A percentile compares a stretch with the other conserved stretches of the same genome.
These are phyloP conservation scores for Phytophthora sp. DNA, from an alignment of 352 stramenopile genomes.

Conservation along the genomic window DNA sequence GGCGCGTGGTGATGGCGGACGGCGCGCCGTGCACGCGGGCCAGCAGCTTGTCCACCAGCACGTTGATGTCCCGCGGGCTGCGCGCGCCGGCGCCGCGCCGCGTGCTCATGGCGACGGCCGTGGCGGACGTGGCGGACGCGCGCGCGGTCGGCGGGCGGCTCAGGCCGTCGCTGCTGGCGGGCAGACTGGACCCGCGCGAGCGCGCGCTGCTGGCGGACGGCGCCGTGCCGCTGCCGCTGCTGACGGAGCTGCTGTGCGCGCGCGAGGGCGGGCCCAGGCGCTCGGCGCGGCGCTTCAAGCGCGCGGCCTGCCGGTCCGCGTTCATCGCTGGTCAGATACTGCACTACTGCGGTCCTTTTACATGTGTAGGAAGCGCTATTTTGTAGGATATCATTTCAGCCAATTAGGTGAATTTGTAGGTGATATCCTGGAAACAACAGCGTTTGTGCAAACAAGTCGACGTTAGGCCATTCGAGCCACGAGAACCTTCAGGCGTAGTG, in stretches of 20 bases:
- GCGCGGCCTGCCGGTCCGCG: constrained; percentile 35
- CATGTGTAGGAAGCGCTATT: too few relatives aligned
- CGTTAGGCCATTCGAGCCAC: too few relatives aligned
- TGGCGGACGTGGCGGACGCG: constrained; percentile 28
- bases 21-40: constrained; percentile 54
- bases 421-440: too few relatives aligned
- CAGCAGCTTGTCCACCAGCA: constrained; percentile 64
- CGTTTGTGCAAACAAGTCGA: too few relatives aligned
- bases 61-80: constrained; percentile 52
- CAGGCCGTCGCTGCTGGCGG: constrained; percentile 1
- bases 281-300: constrained; percentile 55
- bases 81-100: constrained; percentile 25
- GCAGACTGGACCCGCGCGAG: constrained; percentile 9
- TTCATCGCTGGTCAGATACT: constrained; percentile 23
- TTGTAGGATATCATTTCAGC: too few relatives aligned
- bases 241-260: constrained; percentile 18
- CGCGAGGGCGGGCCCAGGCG: constrained; percentile 17
- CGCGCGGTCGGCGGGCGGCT: constrained; percentile 1
- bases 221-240: constrained; percentile 1
- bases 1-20: constrained; percentile 62
- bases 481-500: too few relatives aligned
- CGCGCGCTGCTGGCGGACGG: constrained; percentile 8
- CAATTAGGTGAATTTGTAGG: too few relatives aligned
- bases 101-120: constrained; percentile 36
- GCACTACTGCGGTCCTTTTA: too few relatives aligned